Base-by-base conservation (phyloP, 176 grass and related monocot species). In the Triticum monococcum region DNA sequence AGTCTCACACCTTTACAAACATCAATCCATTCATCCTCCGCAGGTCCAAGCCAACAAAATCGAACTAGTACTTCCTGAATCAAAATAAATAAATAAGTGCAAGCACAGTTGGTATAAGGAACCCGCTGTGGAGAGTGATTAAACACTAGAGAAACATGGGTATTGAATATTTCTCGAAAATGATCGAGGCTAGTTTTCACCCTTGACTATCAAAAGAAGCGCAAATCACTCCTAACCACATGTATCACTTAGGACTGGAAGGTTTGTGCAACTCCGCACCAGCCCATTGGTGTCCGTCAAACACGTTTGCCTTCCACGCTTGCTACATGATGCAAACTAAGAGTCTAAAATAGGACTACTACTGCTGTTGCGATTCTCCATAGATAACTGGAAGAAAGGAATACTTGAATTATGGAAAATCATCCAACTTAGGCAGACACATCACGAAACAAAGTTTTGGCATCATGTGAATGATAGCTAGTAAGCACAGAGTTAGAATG, bases 21-120 rank as follows among this genome's bases (percentile, higher is more conserved):
- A 73, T 93, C 89, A 75, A 95, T 76, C 94, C 94, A 95, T 87
- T 95, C 94, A 87, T 95, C 94, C 37, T 95, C 94, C 80, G 93
- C 94, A 0, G 89, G 84, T 46, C 91, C 91, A 86, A 95, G 91
- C 81, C 94, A 91, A 72, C 89, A 68, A 84, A 95, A 95, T 36
- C 91, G 86, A 93, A 93, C 94, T 18, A 84, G 81, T 16, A 95
- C 89, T 91, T 95, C 94, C 94, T 93, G 84, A 89, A 83, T 67
- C 54, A 81, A 0, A 16, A 69, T 62, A 13, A 73, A 25, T 32
- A 31, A 68, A 59, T 28, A 67, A 22, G 12, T 62, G 3, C 2
- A 28, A 70, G 10, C 14, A 25, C 38, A 50, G 77, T 84, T 61
- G 9, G 28, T 30, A 24, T 40, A 63, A 67, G 12, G 41, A 45